phyloP scores from a whole-genome alignment of 192 early-diverging fungal species.

The Pecoramyces ruminantium region DNA sequence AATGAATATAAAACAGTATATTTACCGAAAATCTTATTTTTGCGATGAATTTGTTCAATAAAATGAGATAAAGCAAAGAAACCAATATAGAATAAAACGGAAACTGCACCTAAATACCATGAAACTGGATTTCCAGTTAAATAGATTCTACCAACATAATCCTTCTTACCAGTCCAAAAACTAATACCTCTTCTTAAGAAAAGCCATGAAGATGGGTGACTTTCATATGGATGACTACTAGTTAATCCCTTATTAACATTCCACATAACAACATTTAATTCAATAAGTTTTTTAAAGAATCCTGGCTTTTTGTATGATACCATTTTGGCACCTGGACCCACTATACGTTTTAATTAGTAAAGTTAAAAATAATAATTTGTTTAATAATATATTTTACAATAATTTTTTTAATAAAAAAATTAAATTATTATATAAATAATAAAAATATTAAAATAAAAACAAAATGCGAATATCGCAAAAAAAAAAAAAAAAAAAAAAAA shows the following conservation, averaged over 20 bases:
- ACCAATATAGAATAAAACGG: slow-evolving; percentile 10
- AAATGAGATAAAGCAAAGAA: slow-evolving; percentile 26
- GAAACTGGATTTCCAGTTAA: slow-evolving; percentile 33
- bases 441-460: too few species aligned
- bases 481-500: too few species aligned
- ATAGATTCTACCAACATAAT: slow-evolving; percentile 17
- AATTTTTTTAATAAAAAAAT: too few species aligned
- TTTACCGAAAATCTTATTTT: slow-evolving; percentile 25
- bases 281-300: slow-evolving; percentile 31
- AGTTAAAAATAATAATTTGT: too few species aligned
- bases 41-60: slow-evolving; percentile 54
- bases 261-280: slow-evolving; percentile 32
- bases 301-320: slow-evolving; percentile 15
- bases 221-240: slow-evolving; percentile 25
- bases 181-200: slow-evolving; percentile 22
- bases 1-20: slow-evolving; percentile 19
- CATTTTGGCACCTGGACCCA: not conserved
- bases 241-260: slow-evolving; percentile 23
- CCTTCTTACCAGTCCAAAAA: slow-evolving; percentile 28
- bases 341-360: too few species aligned
- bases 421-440: too few species aligned
- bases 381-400: too few species aligned
- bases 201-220: slow-evolving; percentile 26
- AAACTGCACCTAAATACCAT: slow-evolving; percentile 13
- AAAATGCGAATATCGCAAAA: too few species aligned